These are phyloP conservation scores for Amanita subjunquillea DNA, from an alignment of 768 basidiomycete species.

Conservation along the genomic window DNA sequence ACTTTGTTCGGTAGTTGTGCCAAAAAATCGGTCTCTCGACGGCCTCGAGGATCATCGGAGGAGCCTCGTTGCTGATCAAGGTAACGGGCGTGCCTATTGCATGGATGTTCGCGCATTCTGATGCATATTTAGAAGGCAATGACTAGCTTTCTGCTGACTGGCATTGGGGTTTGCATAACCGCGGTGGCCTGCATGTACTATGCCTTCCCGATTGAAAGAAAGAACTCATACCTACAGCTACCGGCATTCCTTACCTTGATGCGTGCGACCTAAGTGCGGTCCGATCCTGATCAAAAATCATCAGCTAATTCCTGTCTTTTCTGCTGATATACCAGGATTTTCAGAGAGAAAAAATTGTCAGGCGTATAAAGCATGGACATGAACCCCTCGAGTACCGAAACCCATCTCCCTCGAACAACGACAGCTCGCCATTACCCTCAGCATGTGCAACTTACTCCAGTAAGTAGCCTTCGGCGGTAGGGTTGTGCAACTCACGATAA, in stretches of 20 bases:
- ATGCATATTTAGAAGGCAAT: neutral
- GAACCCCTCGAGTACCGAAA: constrained; percentile 3
- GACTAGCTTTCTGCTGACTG: neutral
- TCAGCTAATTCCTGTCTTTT: constrained; percentile 5
- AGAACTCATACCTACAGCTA: neutral
- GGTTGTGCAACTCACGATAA: constrained; percentile 11
- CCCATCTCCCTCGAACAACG: constrained; percentile 9
- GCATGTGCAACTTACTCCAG: constrained; percentile 72
- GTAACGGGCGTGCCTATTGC: neutral
- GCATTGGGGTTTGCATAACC: neutral
- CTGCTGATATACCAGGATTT: constrained; percentile 9
- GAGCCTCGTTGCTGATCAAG: neutral
- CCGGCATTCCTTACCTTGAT: constrained; percentile 7
- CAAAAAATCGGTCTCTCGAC: neutral
- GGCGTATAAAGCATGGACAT: constrained; percentile 3
- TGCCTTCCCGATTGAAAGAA: neutral
- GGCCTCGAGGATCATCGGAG: neutral
- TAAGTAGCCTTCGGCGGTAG: constrained; percentile 20
- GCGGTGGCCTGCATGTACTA: neutral
- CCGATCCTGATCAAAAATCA: constrained; percentile 8
- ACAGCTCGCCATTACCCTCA: constrained; percentile 13
- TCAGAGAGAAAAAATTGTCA: constrained; percentile 6
- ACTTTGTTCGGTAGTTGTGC: neutral
- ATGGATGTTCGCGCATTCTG: neutral
- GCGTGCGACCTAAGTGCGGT: constrained; percentile 3